Conservation (phyloP, 371 early-diverging fungal genomes). For the Mucor circinelloides region DNA sequence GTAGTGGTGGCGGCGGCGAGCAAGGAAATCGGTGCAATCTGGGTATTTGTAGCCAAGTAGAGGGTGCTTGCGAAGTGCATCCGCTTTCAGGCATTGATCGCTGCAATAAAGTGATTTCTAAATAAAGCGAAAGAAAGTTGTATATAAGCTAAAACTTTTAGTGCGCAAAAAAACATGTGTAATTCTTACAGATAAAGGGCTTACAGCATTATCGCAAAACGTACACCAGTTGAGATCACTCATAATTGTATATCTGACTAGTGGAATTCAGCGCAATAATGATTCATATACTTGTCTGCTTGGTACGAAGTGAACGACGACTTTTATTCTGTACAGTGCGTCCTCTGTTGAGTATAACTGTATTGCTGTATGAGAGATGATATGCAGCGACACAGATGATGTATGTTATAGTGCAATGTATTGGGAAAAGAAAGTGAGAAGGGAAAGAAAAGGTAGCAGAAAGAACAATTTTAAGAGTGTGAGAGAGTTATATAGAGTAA, state of each 20-base stretch:
- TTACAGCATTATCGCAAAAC: constrained; percentile 43
- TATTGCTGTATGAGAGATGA: too few species aligned
- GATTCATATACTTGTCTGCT: not conserved
- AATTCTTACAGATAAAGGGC: constrained; percentile 37
- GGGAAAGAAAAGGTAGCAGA: not conserved
- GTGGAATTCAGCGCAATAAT: not conserved
- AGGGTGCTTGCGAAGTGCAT: constrained; percentile 40
- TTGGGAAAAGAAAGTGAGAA: not conserved
- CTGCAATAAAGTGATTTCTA: constrained; percentile 47
- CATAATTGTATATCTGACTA: constrained; percentile 11
- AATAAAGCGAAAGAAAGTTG: not conserved
- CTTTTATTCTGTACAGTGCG: not conserved
- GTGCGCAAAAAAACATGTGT: not conserved
- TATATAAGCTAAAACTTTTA: not conserved
- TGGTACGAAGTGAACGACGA: not conserved
- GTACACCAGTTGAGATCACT: constrained; percentile 45
- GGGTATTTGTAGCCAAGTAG: constrained; percentile 37
- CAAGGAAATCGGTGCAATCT: constrained; percentile 38
- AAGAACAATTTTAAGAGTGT: not conserved
- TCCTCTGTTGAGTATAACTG: not conserved
- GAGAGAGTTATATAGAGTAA: not conserved
- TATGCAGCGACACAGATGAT: not conserved
- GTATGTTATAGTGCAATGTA: not conserved
- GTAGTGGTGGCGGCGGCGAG: not conserved
- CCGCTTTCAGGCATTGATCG: constrained; percentile 35